These are phyloP conservation scores for Heliosperma pusillum DNA, from an alignment of 148 eudicot species.

Conservation along the genomic window DNA sequence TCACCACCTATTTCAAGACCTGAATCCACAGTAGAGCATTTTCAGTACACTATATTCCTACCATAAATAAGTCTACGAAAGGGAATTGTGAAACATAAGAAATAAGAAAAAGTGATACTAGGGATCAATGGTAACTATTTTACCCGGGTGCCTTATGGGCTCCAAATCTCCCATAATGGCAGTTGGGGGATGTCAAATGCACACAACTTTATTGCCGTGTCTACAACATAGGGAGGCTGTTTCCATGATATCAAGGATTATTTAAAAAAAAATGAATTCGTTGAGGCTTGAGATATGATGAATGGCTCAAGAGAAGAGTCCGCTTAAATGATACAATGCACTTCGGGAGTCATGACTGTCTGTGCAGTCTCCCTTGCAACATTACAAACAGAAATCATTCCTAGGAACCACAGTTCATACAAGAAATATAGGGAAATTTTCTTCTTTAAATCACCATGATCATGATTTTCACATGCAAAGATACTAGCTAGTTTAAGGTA, in stretches of 20 bases:
- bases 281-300: neutral
- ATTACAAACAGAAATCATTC: slow-evolving; percentile 10
- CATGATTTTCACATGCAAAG: neutral
- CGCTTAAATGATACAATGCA: neutral
- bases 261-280: neutral
- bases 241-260: too few species aligned
- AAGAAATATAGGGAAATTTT: neutral
- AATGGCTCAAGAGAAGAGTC: neutral
- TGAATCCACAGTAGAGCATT: slow-evolving; percentile 26
- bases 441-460: neutral
- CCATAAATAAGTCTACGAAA: slow-evolving; percentile 6
- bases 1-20: slow-evolving; percentile 93
- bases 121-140: neutral
- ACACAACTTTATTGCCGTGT: neutral
- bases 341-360: neutral
- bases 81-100: neutral
- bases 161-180: neutral
- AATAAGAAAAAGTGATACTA: neutral
- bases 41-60: slow-evolving; percentile 7
- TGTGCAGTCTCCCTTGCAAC: neutral
- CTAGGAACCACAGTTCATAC: neutral
- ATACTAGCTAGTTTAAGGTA: neutral
- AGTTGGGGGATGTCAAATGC: neutral
- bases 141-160: neutral
- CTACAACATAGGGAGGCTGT: too few species aligned